These are phyloP conservation scores for Alternaria sp. DNA, from an alignment of 2,329 filamentous ascomycete species.

Conservation along the genomic window DNA sequence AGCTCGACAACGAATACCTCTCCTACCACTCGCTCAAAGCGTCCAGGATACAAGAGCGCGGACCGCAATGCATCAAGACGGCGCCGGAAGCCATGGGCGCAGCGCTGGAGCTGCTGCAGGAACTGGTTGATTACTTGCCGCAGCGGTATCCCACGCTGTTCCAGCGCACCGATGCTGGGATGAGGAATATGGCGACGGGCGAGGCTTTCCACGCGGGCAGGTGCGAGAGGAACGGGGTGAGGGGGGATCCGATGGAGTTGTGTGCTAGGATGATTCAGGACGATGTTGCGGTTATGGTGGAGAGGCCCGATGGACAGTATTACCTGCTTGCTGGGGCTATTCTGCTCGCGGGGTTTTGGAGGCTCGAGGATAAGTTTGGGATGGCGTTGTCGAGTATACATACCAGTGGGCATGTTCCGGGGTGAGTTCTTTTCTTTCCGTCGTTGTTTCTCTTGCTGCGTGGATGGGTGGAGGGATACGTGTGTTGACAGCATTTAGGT, in stretches of 20 bases:
- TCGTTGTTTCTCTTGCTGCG: neutral
- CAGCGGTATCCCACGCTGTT: slow-evolving; percentile 78
- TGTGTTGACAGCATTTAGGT: slow-evolving; percentile 45
- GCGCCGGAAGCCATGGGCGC: slow-evolving; percentile 74
- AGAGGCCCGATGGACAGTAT: slow-evolving; percentile 77
- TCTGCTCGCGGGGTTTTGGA: slow-evolving; percentile 83
- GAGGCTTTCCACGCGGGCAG: slow-evolving; percentile 74
- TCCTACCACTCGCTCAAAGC: slow-evolving; percentile 77
- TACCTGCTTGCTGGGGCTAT: slow-evolving; percentile 80
- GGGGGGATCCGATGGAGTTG: slow-evolving; percentile 80
- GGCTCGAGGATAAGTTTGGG: slow-evolving; percentile 79
- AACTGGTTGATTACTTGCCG: slow-evolving; percentile 74
- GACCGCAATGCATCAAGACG: slow-evolving; percentile 72
- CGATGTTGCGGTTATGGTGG: slow-evolving; percentile 84
- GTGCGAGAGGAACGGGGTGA: slow-evolving; percentile 62
- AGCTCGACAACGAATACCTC: slow-evolving; percentile 81
- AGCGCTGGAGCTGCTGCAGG: slow-evolving; percentile 78
- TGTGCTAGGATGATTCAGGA: slow-evolving; percentile 78
- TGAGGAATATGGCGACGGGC: slow-evolving; percentile 74
- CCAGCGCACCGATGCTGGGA: slow-evolving; percentile 58
- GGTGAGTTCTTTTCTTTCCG: slow-evolving; percentile 35
- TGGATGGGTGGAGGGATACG: neutral
- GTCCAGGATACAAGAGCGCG: slow-evolving; percentile 71
- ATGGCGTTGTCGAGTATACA: slow-evolving; percentile 78
- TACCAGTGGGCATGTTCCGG: slow-evolving; percentile 77